Percentiles rank a stretch among this genome's conserved stretches.
These are phyloP conservation scores for Penicillium cosmopolitanum DNA, from an alignment of 495 filamentous ascomycete species.

Conservation along the genomic window DNA sequence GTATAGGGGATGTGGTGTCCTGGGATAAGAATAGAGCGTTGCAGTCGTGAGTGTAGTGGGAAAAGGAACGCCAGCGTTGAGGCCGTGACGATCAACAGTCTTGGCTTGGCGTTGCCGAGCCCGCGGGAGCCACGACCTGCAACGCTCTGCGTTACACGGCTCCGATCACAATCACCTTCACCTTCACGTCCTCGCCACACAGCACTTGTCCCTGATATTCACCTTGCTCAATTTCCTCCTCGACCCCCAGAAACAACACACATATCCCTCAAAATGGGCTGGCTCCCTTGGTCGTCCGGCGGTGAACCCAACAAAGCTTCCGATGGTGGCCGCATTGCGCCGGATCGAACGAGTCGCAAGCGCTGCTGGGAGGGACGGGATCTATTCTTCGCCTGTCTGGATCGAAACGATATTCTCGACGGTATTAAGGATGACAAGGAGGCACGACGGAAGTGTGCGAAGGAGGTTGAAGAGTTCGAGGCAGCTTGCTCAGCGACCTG, in stretches of 20 bases:
- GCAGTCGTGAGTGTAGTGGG: slow-evolving; percentile 8
- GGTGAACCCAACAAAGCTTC: slow-evolving; percentile 51
- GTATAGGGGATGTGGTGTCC: background rate
- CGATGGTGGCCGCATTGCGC: slow-evolving; percentile 70
- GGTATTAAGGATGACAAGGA: slow-evolving; percentile 72
- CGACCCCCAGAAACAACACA: background rate
- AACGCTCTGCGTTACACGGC: background rate
- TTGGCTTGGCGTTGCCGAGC: slow-evolving; percentile 30
- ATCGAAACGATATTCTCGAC: slow-evolving; percentile 80
- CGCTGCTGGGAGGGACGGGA: slow-evolving; percentile 89
- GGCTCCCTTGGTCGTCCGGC: slow-evolving; percentile 47
- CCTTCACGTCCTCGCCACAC: background rate
- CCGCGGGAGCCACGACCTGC: slow-evolving; percentile 24
- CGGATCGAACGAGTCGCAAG: slow-evolving; percentile 74
- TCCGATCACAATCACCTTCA: background rate
- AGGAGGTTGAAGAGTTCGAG: slow-evolving; percentile 69
- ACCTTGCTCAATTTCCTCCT: background rate
- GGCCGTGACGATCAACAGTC: slow-evolving; percentile 28
- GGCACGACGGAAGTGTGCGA: slow-evolving; percentile 67
- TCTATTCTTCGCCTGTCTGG: slow-evolving; percentile 82
- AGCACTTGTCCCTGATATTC: background rate
- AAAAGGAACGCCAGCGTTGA: slow-evolving; percentile 16
- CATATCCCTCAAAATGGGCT: slow-evolving; percentile 44
- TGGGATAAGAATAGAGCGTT: slow-evolving; percentile 4
- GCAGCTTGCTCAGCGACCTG: slow-evolving; percentile 77